Base-by-base conservation (phyloP, 192 early-diverging fungal species). In the Mortierella hygrophila region DNA sequence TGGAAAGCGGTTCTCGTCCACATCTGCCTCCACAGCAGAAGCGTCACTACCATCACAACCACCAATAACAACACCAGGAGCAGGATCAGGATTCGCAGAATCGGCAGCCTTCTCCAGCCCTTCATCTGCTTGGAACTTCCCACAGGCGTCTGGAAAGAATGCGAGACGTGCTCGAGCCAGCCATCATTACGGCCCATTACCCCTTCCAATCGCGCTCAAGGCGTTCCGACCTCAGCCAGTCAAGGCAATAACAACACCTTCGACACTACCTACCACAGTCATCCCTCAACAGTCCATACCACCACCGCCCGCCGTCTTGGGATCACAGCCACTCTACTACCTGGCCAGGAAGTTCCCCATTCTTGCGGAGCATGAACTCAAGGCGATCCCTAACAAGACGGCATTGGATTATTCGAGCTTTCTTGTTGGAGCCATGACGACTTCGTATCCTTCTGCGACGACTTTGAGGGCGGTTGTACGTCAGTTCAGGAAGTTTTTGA, bases 321-420 rank as follows among this genome's bases (percentile, higher is more conserved):
- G 83, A 47, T 85, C 83, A 72, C 78, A 79, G 37, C 83, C 83
- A n/a, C 40, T 85, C 29, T 85, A 80, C 37, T 79, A 80, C 26
- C 70, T 85, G 16, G 83, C 83, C 6, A 85, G 41, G 42, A 79
- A 71, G 23, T 85, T 85, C 63, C 83, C 83, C 1, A 60, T 85
- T 13, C 52, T 80, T n/a, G 83, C 83, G 40, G 83, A 85, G 23
- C 78, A 80, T 49, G 83, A 85, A n/a, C 60, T 85, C 35, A 79
- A 69, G 23, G 68, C 74, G 8, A 65, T 85, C 15, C 74, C 83
- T 0, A 70, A 77, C 68, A 79, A 79, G 68, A 79, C 83, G 1
- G 83, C 83, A 4, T 65, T 85, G 20, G 83, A 85, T 46, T 85
- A 85, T n/a, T 85, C 83, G 15, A 85, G 83, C 37, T 85, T 85